Base-by-base conservation (phyloP, 116 monocot species). In the Dioscorea cayenensis region DNA sequence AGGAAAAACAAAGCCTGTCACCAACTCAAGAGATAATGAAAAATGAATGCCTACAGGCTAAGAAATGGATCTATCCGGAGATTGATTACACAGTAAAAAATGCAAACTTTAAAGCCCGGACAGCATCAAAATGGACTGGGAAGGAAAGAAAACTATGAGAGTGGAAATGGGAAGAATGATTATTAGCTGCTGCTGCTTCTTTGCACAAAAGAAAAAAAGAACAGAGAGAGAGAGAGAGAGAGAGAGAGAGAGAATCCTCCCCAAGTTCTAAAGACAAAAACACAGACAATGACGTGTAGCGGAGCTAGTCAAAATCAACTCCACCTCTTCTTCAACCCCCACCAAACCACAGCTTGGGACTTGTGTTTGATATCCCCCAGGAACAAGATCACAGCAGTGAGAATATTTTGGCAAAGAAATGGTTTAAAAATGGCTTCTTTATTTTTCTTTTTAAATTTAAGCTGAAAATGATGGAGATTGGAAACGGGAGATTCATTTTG, bases 221-320 rank as follows among this genome's bases (percentile, higher is more conserved):
- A 61, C 6, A 61, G 64, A 64, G 64, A 32, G 64, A 64, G 27
- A 9, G 64, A 13, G 64, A 64, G 64, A 65, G 32, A 35, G 32
- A 65, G 65, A 35, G 32, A 35, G 32, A 65, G 11, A 19, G 35
- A 65, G 65, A 32, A 14, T 16, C 18, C 18, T 29, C 43, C 43
- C 43, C 43, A 43, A 43, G 43, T 43, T 27, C 18, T 3, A 27
- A 28, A 14, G 13, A 13, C 16, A 35, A 19, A 43, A 22, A 32
- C 37, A 63, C 38, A 12, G 7, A 67, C 55, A 55, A 55, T 55
- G 55, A 55, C 5, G 55, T 80, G 62, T 68, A n/a, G 14, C 58
- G 66, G 70, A 74, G 66, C 73, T 38, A 61, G 78, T 82, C 78
- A 78, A 71, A 78, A 60, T 65, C 77, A 71, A 66, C 18, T 5